Conservation (phyloP, 371 early-diverging fungal species). For the Mycotypha africana region DNA sequence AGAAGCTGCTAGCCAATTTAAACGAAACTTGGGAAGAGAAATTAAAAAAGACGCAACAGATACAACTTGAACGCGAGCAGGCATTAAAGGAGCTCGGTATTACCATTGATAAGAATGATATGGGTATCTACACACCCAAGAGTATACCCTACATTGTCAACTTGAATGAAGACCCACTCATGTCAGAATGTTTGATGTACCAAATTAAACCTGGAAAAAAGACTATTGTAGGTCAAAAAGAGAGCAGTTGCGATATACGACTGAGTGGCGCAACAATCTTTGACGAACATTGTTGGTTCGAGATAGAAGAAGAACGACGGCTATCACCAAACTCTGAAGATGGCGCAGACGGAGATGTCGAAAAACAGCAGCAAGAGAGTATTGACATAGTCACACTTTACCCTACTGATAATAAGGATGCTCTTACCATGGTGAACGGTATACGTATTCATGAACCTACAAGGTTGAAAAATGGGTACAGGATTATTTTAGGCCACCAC, state of each 20-base stretch:
- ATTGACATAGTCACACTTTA: conserved; percentile 55
- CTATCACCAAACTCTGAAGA: no score
- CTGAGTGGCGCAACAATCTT: conserved; percentile 69
- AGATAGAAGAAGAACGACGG: no score
- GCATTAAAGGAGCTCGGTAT: conserved; percentile 81
- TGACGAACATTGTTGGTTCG: conserved; percentile 74
- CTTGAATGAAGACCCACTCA: conserved; percentile 85
- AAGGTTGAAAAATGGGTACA: conserved; percentile 67
- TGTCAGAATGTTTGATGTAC: conserved; percentile 89
- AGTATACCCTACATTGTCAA: conserved; percentile 86
- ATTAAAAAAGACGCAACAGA: conserved; percentile 63
- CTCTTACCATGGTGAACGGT: conserved; percentile 77
- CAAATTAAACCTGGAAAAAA: conserved; percentile 74
- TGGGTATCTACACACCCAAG: conserved; percentile 80
- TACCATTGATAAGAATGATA: conserved; percentile 63
- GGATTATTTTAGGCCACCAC: conserved; percentile 76
- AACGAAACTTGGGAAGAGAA: conserved; percentile 89
- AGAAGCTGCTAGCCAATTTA: conserved; percentile 82
- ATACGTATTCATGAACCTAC: conserved; percentile 53
- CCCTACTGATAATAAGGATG: conserved; percentile 41
- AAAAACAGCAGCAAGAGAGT: conserved; percentile 20
- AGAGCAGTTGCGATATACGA: conserved; percentile 61
- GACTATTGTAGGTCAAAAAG: conserved; percentile 64
- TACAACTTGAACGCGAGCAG: conserved; percentile 70
- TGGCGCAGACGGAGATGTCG: no score